phyloP scores from a whole-genome alignment of 768 basidiomycete genomes.

The Suillus subalutaceus region DNA sequence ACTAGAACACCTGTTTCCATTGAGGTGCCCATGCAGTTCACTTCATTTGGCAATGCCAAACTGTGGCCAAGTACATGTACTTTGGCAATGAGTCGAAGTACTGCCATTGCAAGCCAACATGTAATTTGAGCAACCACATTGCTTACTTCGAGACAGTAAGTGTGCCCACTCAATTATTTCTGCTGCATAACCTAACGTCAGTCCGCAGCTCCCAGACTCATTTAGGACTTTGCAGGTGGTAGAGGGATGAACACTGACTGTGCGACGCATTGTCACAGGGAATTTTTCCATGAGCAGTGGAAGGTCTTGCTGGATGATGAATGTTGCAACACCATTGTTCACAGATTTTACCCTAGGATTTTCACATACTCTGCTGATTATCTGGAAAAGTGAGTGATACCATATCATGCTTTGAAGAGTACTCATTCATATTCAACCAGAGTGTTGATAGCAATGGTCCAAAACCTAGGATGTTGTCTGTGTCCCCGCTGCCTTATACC shows the following conservation, averaged over 20 bases:
- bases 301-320: conserved; percentile 16
- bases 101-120: conserved; percentile 16
- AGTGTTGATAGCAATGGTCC: conserved; percentile 23
- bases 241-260: conserved; percentile 2
- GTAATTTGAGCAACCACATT: conserved; percentile 14
- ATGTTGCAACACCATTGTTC: conserved; percentile 17
- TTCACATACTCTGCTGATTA: conserved; percentile 41
- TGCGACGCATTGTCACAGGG: conserved; percentile 19
- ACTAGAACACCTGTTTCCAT: too few relatives aligned
- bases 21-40: conserved; percentile 36
- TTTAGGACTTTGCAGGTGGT: conserved; percentile 9
- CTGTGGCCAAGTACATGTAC: conserved; percentile 31
- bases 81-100: conserved; percentile 32
- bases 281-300: conserved; percentile 22
- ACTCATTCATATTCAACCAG: conserved; percentile 10
- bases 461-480: too few relatives aligned
- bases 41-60: conserved; percentile 30
- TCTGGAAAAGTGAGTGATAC: conserved; percentile 36
- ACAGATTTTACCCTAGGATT: conserved; percentile 28
- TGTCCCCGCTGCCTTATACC: too few relatives aligned
- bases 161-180: too few relatives aligned
- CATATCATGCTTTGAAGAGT: background rate
- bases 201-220: conserved; percentile 13
- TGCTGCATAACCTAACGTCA: too few relatives aligned
- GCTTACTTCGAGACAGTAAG: conserved; percentile 17